Evolutionary conservation across 1,284 basidiomycete species (phyloP).

Genomic region (Apiotrichum domesticum): DNA sequence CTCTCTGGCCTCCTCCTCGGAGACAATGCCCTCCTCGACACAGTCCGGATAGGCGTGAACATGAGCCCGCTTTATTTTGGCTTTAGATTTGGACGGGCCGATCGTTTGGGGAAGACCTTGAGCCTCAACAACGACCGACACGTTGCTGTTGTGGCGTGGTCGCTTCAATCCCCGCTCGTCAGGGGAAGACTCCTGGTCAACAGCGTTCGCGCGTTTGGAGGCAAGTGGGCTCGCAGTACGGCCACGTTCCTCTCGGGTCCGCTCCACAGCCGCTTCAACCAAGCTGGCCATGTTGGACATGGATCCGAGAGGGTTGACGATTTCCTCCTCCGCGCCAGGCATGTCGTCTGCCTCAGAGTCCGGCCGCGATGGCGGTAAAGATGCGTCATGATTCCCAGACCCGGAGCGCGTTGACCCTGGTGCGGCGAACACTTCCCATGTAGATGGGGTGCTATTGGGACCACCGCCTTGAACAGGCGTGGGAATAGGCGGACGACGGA

Average conservation of each 20-base stretch:
- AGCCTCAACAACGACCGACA: conserved; percentile 27
- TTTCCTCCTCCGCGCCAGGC: conserved; percentile 36
- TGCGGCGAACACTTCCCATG: conserved; percentile 8
- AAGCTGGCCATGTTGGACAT: conserved; percentile 47
- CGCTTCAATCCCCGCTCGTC: conserved; percentile 18
- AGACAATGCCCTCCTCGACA: conserved; percentile 55
- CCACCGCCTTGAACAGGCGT: neutral
- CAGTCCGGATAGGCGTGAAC: conserved; percentile 45
- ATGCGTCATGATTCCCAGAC: conserved; percentile 19
- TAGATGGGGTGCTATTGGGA: neutral
- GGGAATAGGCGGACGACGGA: neutral
- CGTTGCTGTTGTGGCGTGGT: conserved; percentile 20
- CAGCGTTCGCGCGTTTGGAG: conserved; percentile 3
- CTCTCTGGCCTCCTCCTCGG: conserved; percentile 72
- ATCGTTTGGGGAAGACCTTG: conserved; percentile 32
- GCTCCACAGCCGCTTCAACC: conserved; percentile 46
- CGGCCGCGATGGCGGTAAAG: conserved; percentile 37
- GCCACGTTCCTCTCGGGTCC: conserved; percentile 37
- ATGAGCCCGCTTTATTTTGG: conserved; percentile 31
- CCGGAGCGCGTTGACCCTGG: neutral
- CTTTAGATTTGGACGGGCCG: conserved; percentile 21
- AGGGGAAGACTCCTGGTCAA: conserved; percentile 3
- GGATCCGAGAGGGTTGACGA: conserved; percentile 42
- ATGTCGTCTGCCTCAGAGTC: conserved; percentile 39
- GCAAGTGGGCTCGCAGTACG: neutral